Evolutionary conservation across 306 rosid genomes (phyloP), one percentile per base, ranked within the genome.

Genomic region (Pterocarpus macrocarpus): DNA sequence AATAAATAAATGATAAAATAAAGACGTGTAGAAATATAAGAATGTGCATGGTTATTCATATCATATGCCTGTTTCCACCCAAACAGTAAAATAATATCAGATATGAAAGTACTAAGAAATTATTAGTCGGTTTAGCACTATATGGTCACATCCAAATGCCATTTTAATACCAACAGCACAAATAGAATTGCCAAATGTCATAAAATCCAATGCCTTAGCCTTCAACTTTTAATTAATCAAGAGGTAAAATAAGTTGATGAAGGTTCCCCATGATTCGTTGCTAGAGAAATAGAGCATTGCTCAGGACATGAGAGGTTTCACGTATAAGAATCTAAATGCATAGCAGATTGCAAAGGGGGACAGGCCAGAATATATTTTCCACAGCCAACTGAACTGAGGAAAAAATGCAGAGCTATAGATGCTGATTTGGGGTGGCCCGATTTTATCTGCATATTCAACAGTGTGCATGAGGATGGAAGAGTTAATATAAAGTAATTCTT

Each of bases 351-450:
- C 28, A 38, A 38, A 38, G 38, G 2, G 36, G 55, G 52, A 41
- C 4, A 4, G 4, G 0, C 4, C 10, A 35, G 8, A 22, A 39
- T n/a, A 7, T 43, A 67, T 71, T 17, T 15, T 52, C 5, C 50
- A 39, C 5, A 74, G 32, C 69, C 15, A 74, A 32, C 47, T 53
- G 52, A 55, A 72, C 55, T 38, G 39, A 43, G 55, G 55, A 56
- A 36, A 39, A 50, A 7, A 73, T 17, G 11, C 22, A 11, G 28
- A 57, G 15, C 43, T 49, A 47, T 34, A 63, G 28, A 47, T 63
- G 39, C 50, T 39, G 55, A 53, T 38, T 73, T 56, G 32, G 16
- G 49, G 38, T 33, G 16, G 43, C 33, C 30, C 49, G 35, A 65
- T 22, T 52, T 33, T 14, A 65, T 50, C 65, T 77, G 41, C 73